phyloP scores from a whole-genome alignment of 2,329 filamentous ascomycete genomes.

The Daldinia eschscholtzii region DNA sequence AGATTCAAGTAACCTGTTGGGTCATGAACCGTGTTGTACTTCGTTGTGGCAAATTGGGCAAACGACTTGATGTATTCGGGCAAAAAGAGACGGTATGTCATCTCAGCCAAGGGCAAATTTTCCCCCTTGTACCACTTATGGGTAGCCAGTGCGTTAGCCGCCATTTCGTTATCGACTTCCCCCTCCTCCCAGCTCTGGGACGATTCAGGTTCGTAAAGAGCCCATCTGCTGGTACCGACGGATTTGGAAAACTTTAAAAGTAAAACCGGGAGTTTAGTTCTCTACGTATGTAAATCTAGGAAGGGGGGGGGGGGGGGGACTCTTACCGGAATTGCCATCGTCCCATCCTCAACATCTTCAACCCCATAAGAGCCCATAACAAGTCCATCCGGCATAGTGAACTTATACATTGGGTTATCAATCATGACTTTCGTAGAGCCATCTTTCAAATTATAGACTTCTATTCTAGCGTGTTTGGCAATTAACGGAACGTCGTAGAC shows the following conservation, averaged over 20 bases:
- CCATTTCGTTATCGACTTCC: constrained; percentile 2
- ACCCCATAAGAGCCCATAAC: not conserved
- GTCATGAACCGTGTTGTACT: not conserved
- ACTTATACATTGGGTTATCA: constrained; percentile 14
- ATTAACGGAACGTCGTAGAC: constrained; percentile 3
- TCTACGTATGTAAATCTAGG: not conserved
- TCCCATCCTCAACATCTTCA: not conserved
- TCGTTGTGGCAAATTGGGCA: constrained; percentile 10
- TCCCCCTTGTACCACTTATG: not conserved
- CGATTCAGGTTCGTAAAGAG: not conserved
- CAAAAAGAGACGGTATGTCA: constrained; percentile 27
- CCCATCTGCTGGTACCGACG: constrained; percentile 9
- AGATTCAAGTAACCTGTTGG: constrained; percentile 24
- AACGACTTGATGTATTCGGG: constrained; percentile 24
- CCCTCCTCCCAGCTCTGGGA: constrained; percentile 3
- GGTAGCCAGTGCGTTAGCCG: not conserved
- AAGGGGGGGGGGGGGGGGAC: not conserved
- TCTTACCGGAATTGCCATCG: constrained; percentile 8
- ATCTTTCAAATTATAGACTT: not conserved
- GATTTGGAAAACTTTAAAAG: constrained; percentile 6
- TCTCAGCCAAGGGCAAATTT: not conserved
- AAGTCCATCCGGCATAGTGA: constrained; percentile 3
- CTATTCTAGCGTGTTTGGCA: not conserved
- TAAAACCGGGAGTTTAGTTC: not conserved
- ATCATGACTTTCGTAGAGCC: not conserved